Conservation (phyloP, 1,284 basidiomycete genomes). For the Rhodotorula sp. region DNA sequence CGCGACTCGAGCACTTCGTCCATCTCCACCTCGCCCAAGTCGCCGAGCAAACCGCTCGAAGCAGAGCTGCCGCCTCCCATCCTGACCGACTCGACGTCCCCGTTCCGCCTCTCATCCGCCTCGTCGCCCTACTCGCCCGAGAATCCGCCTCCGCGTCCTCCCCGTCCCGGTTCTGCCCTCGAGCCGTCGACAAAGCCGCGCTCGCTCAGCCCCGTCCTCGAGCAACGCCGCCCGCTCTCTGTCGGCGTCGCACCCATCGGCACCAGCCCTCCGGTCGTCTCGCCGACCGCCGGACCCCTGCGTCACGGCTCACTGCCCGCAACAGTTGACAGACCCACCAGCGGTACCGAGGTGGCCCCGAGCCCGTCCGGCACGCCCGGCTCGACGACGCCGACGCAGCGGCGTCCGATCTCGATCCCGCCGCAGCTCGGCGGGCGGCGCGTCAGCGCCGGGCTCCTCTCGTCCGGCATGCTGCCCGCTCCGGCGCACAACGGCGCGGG, state of each 20-base stretch:
- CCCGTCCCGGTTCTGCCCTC: neutral
- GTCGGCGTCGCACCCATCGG: neutral
- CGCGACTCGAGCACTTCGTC: neutral
- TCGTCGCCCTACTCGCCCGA: no score
- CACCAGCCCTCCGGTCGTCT: no score
- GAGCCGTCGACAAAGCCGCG: neutral
- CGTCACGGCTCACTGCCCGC: no score
- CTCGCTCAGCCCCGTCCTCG: neutral
- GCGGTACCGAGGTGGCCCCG: no score
- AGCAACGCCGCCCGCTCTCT: neutral
- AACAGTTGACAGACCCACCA: no score
- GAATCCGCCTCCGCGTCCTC: no score
- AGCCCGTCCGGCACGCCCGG: no score
- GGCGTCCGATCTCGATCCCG: slow-evolving; percentile 4
- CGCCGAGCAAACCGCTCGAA: neutral
- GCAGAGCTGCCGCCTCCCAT: no score
- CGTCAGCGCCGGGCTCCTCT: slow-evolving; percentile 2
- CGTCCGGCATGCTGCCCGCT: neutral
- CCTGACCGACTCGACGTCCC: no score
- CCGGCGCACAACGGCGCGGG: neutral
- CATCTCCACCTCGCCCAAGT: neutral
- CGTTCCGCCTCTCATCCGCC: no score
- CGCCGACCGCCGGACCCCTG: no score
- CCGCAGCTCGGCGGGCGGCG: slow-evolving; percentile 9
- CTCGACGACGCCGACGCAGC: neutral